Evolutionary conservation across 495 filamentous ascomycete species (phyloP), one percentile per base, ranked within the genome.

Genomic region (Penicillium macrosclerotiorum): DNA sequence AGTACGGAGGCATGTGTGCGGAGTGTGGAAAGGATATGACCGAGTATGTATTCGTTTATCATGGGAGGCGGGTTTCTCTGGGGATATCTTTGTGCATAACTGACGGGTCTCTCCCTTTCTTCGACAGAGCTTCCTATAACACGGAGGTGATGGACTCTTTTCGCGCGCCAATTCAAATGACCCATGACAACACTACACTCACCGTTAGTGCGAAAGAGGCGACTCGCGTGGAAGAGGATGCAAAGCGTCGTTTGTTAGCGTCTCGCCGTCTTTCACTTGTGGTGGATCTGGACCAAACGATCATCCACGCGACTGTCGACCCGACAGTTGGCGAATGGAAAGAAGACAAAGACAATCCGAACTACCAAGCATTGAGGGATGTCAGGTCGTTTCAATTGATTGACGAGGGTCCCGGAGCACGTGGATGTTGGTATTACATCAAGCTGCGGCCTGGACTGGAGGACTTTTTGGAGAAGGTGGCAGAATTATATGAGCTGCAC

Each of bases 11-110:
- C 11, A 76, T 99, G 32, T 99, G 93, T 68, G 87, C 80, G 25
- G 78, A 87, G 51, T 99, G 93, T 68, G 94, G 93, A 39, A 90
- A 95, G 73, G 92, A 99, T 62, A 97, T 99, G 94, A 96, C 88
- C 40, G 79, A 77, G 83, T 85, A 72, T 48, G 78, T 65, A 20
- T n/a, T n/a, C n/a, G n/a, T n/a, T n/a, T n/a, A n/a, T n/a, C n/a
- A n/a, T n/a, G n/a, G n/a, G n/a, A n/a, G n/a, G n/a, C n/a, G n/a
- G n/a, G n/a, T n/a, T n/a, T n/a, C n/a, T n/a, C n/a, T n/a, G n/a
- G n/a, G n/a, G n/a, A n/a, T n/a, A n/a, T n/a, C n/a, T n/a, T n/a
- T n/a, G n/a, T 22, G 25, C 25, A 30, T 13, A 29, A 30, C 38
- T 41, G 8, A 41, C 38, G 8, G 11, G 5, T 6, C 11, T 20